Base-by-base conservation (phyloP, 345 rosid species). In the Camelina neglecta region DNA sequence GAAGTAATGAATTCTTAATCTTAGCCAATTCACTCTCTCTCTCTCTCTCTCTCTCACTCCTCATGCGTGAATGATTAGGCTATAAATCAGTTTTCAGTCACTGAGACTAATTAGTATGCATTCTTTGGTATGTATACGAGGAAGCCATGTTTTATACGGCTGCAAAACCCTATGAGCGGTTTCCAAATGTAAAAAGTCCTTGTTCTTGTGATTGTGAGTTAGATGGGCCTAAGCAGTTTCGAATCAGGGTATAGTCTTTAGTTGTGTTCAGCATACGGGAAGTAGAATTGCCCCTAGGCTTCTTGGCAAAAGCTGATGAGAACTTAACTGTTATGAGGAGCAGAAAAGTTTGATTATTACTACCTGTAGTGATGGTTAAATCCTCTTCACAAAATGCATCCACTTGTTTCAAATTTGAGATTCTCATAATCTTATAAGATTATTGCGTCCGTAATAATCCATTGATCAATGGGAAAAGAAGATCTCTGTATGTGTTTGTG, bases 1-100 rank as follows among this genome's bases (percentile, higher is more conserved):
- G 1, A 33, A 24, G 8, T 33, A 21, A 12, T 44, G 16, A 71
- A 50, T 56, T 67, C 23, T 65, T 48, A 72, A 41, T 41, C 9
- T 29, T 29, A 18, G 50, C 6, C 20, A 11, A 5, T 69, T 8
- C 10, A 9, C 9, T 5, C 42, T 20, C 64, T 36, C 56, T 44
- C 55, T n/a, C 70, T 11, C 44, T 18, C 18, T 18, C 18, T 18
- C 18, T 0, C 8, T n/a, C n/a, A n/a, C n/a, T n/a, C n/a, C n/a
- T 6, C 61, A 54, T 68, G 3, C 16, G 11, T 38, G 51, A 45
- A n/a, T 58, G 59, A 42, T 24, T n/a, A 36, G 3, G 15, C 21
- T 59, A 35, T 61, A 23, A 24, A 65, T 64, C 60, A 77, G 21
- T 70, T 24, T 55, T 45, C 51, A 69, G 8, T 57, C 60, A 18